phyloP scores from a whole-genome alignment of 352 stramenopile species.

The Phytophthora multivora region DNA sequence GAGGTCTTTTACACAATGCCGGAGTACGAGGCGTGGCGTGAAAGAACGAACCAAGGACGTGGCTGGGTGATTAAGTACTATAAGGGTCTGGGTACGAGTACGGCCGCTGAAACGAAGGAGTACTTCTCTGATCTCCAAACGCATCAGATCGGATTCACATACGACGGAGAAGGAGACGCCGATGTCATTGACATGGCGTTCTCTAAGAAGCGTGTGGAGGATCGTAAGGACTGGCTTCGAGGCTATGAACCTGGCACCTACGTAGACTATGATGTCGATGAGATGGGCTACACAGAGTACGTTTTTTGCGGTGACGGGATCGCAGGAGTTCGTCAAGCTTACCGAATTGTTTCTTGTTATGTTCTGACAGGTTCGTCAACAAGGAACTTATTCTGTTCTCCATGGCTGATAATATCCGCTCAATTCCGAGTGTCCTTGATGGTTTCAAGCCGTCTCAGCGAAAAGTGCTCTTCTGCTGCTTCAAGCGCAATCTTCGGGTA shows the following conservation, averaged over 20 bases:
- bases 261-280: conserved; percentile 92
- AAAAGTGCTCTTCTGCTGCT: conserved; percentile 98
- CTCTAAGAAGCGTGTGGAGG: conserved; percentile 95
- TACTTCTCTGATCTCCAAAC: conserved; percentile 96
- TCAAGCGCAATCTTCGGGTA: conserved; percentile 97
- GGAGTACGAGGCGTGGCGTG: conserved; percentile 96
- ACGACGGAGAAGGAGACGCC: conserved; percentile 88
- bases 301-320: conserved; percentile 5
- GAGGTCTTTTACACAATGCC: conserved; percentile 97
- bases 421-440: conserved; percentile 95
- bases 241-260: conserved; percentile 87
- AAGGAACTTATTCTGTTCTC: conserved; percentile 99
- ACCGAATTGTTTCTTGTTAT: conserved; percentile 10
- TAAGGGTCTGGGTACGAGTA: conserved; percentile 99
- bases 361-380: conserved; percentile 92
- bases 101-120: conserved; percentile 94
- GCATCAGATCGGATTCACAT: conserved; percentile 95
- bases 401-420: conserved; percentile 97
- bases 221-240: conserved; percentile 96
- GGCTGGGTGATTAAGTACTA: conserved; percentile 99
- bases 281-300: conserved; percentile 93
- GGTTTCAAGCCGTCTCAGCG: conserved; percentile 99
- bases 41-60: conserved; percentile 86
- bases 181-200: conserved; percentile 98
- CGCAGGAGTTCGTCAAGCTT: background rate